Evolutionary conservation across 2,329 filamentous ascomycete genomes (phyloP).

Genomic region (Alternaria conjuncta): DNA sequence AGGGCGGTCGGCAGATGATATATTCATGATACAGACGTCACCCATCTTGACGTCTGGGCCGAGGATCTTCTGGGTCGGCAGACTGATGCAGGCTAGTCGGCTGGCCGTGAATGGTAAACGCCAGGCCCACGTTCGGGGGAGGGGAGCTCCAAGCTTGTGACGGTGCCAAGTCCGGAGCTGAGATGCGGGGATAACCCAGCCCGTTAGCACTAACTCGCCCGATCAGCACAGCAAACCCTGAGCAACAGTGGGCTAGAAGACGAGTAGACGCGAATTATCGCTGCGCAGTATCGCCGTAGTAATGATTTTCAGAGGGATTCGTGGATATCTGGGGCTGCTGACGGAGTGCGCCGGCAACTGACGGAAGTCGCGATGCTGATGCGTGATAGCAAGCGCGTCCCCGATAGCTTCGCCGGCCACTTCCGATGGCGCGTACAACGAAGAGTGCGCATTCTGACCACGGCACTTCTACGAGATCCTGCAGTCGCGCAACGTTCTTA

Average conservation of each 20-base stretch:
- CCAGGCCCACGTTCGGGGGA: conserved; percentile 34
- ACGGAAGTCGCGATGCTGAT: conserved; percentile 32
- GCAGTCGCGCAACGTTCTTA: background rate
- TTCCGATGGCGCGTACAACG: conserved; percentile 12
- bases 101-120: conserved; percentile 37
- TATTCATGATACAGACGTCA: conserved; percentile 43
- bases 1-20: conserved; percentile 33
- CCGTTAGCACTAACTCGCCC: conserved; percentile 7
- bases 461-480: background rate
- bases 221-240: conserved; percentile 26
- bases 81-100: conserved; percentile 37
- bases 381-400: conserved; percentile 10
- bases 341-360: conserved; percentile 31
- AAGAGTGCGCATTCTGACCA: background rate
- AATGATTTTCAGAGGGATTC: conserved; percentile 8
- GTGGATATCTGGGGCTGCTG: conserved; percentile 30
- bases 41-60: conserved; percentile 38
- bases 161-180: conserved; percentile 37
- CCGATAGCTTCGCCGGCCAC: conserved; percentile 14
- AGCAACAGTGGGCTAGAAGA: conserved; percentile 5
- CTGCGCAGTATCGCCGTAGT: conserved; percentile 10
- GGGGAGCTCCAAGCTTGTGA: conserved; percentile 45
- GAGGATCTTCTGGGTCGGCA: conserved; percentile 41
- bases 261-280: background rate
- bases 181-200: conserved; percentile 31